Base-by-base conservation (phyloP, 1,284 basidiomycete genomes). In the Waitea zeae region DNA sequence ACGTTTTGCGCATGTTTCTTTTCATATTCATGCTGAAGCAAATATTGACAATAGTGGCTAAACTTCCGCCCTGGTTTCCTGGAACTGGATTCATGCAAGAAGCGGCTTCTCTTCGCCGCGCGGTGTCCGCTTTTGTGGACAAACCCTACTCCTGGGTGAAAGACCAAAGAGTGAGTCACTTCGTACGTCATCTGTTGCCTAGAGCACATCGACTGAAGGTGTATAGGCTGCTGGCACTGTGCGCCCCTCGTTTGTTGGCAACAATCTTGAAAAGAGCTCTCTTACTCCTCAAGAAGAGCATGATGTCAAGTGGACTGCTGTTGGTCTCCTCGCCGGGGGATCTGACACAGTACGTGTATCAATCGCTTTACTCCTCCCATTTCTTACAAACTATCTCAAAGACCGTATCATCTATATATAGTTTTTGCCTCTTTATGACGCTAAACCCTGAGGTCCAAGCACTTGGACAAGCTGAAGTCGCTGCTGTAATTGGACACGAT, bases 391-490 rank as follows among this genome's bases (percentile, higher is more conserved):
- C 29, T 6, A 11, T 30, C 14, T 17, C 6, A 7, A 7, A 30
- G 29, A 6, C 29, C 11, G 29, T 30, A 14, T 35, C 22, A 13
- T 12, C 34, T 5, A 20, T 29, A 5, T 11, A 35, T 15, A 17
- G 33, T 13, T 50, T 51, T 28, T 42, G 49, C 12, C 32, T 51
- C 26, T 39, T 41, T 17, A 49, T 51, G 46, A 38, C 44, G n/a
- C 31, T 38, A 2, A 41, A 40, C 31, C 49, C 49, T 2, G 32
- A 39, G 3, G 42, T 43, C 6, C 40, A 45, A 19, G 30, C 31
- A 13, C 39, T 38, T 22, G 30, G 43, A 5, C 49, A 49, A 29
- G 29, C 20, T 5, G 49, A 51, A 35, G 33, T 51, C 12, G 48
- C 51, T 29, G 11, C 14, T 3, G 39, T 49, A 2, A 41, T 47